Base-by-base conservation (phyloP, 202 grass and related monocot species). In the Eragrostis tef region DNA sequence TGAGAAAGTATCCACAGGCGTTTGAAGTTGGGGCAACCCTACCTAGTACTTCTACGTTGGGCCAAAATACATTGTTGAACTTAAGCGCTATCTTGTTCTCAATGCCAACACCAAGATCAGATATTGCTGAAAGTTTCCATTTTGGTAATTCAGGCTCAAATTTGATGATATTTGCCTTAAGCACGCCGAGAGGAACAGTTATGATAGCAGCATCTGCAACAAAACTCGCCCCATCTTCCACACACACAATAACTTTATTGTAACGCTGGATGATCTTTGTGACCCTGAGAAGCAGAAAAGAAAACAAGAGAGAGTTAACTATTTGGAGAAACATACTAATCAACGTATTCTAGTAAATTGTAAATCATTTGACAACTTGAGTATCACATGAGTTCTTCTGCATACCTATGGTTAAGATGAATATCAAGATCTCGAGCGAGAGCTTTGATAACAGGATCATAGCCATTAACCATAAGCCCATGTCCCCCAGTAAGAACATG, bases 401-500 rank as follows among this genome's bases (percentile, higher is more conserved):
- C 62, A 54, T 75, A 93, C 96, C 96, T 96, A 71, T 99, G 93
- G 86, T 99, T 96, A 36, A 99, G 84, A 24, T 83, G 93, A 71
- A 96, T 90, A 84, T 96, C 89, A 67, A 99, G 90, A 83, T 87
- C 87, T 88, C 83, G 86, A 10, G 96, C 83, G 15, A 99, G 93
- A 87, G 93, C 78, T 85, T 93, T 94, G 82, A 99, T 96, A 74
- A 99, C 96, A 81, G 96, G 96, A 81, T 93, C 86, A 20, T 96
- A 99, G 50, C 96, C 96, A 69, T 96, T 90, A 59, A 99, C 96
- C 90, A 99, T 93, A 70, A 99, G 90, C 57, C 93, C 96, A 96
- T 99, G 96, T 59, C 96, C 96, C 80, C 96, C 96, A 63, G 96
- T 82, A 80, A 99, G 93, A 79, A 99, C 96, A 91, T 99, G 93